A percentile compares a stretch with the other conserved stretches of the same genome.
Evolutionary conservation across 1,284 basidiomycete genomes (phyloP).

Genomic region (Melanopsichium pennsylvanicum): DNA sequence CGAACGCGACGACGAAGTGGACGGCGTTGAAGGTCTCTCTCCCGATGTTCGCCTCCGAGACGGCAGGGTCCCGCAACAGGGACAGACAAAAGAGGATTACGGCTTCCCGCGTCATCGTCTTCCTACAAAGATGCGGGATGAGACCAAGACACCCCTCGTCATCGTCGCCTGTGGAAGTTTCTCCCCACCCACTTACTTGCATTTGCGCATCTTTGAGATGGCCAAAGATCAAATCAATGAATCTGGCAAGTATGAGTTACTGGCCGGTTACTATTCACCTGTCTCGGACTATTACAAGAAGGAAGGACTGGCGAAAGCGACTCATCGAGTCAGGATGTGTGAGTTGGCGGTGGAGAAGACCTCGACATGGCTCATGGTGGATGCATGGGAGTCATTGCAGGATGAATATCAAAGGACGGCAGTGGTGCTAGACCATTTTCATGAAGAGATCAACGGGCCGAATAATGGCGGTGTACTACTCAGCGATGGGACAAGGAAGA

Average conservation of each 20-base stretch:
- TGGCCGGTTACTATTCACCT: conserved; percentile 92
- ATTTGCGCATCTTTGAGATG: conserved; percentile 94
- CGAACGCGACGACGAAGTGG: conserved; percentile 53
- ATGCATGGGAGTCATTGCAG: conserved; percentile 95
- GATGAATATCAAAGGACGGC: conserved; percentile 90
- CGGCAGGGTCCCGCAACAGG: conserved; percentile 49
- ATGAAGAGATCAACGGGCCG: conserved; percentile 84
- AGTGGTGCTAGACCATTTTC: conserved; percentile 93
- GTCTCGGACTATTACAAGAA: conserved; percentile 70
- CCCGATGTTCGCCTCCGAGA: conserved; percentile 11
- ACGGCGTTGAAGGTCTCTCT: conserved; percentile 25
- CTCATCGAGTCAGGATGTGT: conserved; percentile 66
- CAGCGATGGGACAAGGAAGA: conserved; percentile 52
- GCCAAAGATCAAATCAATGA: conserved; percentile 92
- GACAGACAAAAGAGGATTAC: conserved; percentile 58
- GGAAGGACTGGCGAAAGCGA: conserved; percentile 62
- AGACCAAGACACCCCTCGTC: conserved; percentile 61
- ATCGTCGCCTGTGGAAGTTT: conserved; percentile 71
- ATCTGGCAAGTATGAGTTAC: conserved; percentile 89
- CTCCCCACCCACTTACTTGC: conserved; percentile 71
- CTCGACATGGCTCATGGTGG: conserved; percentile 76
- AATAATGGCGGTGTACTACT: conserved; percentile 56
- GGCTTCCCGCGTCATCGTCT: conserved; percentile 61
- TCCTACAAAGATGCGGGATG: conserved; percentile 61
- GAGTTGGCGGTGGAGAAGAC: conserved; percentile 65